phyloP scores from a whole-genome alignment of 352 stramenopile genomes.

The Phytophthora palmivora region DNA sequence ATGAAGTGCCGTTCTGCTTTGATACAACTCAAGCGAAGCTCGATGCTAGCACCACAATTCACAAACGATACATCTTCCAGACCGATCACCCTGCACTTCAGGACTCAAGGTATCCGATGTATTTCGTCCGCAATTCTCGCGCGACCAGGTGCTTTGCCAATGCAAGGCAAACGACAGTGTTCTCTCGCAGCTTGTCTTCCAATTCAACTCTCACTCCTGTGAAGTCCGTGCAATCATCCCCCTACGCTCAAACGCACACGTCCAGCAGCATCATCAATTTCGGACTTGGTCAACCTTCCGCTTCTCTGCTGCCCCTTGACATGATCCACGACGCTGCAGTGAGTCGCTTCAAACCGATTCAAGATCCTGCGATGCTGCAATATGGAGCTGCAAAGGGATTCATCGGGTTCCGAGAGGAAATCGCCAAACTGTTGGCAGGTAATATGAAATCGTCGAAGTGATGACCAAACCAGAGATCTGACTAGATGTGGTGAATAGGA shows the following conservation, averaged over 20 bases:
- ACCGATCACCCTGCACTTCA: neutral
- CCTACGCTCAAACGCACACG: slow-evolving; percentile 74
- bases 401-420: slow-evolving; percentile 64
- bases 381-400: slow-evolving; percentile 83
- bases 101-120: neutral
- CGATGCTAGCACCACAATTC: neutral
- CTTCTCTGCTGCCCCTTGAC: slow-evolving; percentile 77
- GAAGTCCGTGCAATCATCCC: slow-evolving; percentile 58
- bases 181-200: slow-evolving; percentile 11
- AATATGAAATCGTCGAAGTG: slow-evolving; percentile 1
- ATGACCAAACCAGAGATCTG: slow-evolving; percentile 7
- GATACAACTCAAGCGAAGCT: too few species aligned
- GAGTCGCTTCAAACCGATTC: slow-evolving; percentile 52
- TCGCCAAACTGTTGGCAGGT: slow-evolving; percentile 70
- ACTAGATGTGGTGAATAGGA: slow-evolving; percentile 12
- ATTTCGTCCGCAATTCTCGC: slow-evolving; percentile 2
- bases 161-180: slow-evolving; percentile 5
- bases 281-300: slow-evolving; percentile 82
- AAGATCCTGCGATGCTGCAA: slow-evolving; percentile 73
- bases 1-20: too few species aligned
- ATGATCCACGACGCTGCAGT: slow-evolving; percentile 59
- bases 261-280: slow-evolving; percentile 81
- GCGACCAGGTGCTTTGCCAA: neutral
- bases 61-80: neutral
- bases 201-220: slow-evolving; percentile 7